phyloP scores from a whole-genome alignment of 2,329 filamentous ascomycete species.

The Volutella citrinella region DNA sequence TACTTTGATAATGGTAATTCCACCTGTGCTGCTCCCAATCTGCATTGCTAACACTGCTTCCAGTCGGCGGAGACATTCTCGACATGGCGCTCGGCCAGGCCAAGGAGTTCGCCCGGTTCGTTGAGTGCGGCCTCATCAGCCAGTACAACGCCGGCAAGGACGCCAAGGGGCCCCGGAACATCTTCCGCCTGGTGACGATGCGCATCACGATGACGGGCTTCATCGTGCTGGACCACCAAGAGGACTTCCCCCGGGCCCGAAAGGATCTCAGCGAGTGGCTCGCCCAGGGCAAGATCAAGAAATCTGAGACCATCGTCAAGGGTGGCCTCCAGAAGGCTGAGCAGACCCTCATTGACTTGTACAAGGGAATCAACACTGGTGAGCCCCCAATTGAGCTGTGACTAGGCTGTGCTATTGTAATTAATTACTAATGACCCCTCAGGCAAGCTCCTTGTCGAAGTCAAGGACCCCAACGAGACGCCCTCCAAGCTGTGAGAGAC shows the following conservation, averaged over 20 bases:
- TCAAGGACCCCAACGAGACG: slow-evolving; percentile 29
- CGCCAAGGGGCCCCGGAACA: slow-evolving; percentile 56
- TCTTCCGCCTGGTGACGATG: slow-evolving; percentile 52
- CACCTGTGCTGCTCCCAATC: fast-evolving
- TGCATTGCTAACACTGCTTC: slow-evolving; percentile 5
- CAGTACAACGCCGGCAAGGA: slow-evolving; percentile 61
- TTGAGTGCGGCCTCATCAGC: slow-evolving; percentile 70
- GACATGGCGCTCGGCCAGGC: slow-evolving; percentile 64
- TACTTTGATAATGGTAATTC: slow-evolving; percentile 64
- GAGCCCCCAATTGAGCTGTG: too few relatives aligned
- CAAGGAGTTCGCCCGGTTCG: slow-evolving; percentile 62
- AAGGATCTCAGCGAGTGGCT: slow-evolving; percentile 67
- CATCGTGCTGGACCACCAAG: slow-evolving; percentile 67
- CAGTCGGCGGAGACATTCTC: slow-evolving; percentile 67
- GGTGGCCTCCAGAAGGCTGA: slow-evolving; percentile 66
- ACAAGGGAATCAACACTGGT: slow-evolving; percentile 66
- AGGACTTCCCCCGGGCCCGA: slow-evolving; percentile 56
- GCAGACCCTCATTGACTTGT: slow-evolving; percentile 61
- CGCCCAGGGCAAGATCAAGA: slow-evolving; percentile 67
- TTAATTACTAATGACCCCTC: too few relatives aligned
- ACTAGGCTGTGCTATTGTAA: too few relatives aligned
- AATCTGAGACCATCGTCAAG: slow-evolving; percentile 68
- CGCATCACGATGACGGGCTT: slow-evolving; percentile 67
- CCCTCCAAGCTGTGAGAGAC: slow-evolving; percentile 26
- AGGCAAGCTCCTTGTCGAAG: slow-evolving; percentile 44